These are phyloP conservation scores for Tetrapisispora namnaoensis DNA, from an alignment of 805 yeast genomes.

Conservation along the genomic window DNA sequence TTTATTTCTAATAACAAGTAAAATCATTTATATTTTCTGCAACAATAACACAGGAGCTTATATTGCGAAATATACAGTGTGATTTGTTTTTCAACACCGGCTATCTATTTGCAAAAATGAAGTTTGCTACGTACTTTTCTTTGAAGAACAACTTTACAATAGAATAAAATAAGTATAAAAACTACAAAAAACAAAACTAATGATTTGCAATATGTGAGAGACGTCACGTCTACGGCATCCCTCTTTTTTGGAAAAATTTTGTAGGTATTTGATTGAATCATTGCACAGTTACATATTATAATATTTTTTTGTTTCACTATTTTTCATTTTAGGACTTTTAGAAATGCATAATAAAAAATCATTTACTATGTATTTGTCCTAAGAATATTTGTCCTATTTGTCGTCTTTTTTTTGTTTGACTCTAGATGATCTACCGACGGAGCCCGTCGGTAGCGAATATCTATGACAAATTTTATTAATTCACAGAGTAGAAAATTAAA, in stretches of 20 bases:
- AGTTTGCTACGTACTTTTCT: no score
- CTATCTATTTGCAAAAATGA: no score
- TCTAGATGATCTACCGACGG: neutral
- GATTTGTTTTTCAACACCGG: no score
- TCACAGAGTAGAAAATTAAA: no score
- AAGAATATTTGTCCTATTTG: constrained; percentile 1
- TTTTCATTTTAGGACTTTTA: neutral
- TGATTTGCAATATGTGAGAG: neutral
- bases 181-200: no score
- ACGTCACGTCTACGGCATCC: neutral
- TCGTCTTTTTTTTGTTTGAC: neutral
- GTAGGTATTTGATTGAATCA: neutral
- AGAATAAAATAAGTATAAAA: no score
- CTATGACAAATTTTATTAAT: neutral
- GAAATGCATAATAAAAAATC: neutral
- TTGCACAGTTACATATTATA: neutral
- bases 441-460: neutral
- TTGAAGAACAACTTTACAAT: no score
- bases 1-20: no score
- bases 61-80: no score
- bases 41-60: no score
- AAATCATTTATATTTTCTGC: no score
- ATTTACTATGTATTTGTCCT: neutral
- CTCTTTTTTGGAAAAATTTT: neutral
- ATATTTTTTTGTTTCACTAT: no score